A percentile compares a stretch with the other conserved stretches of the same genome.
These are phyloP conservation scores for Sphaerulina musiva DNA, from an alignment of 2,329 filamentous ascomycete genomes.

Conservation along the genomic window DNA sequence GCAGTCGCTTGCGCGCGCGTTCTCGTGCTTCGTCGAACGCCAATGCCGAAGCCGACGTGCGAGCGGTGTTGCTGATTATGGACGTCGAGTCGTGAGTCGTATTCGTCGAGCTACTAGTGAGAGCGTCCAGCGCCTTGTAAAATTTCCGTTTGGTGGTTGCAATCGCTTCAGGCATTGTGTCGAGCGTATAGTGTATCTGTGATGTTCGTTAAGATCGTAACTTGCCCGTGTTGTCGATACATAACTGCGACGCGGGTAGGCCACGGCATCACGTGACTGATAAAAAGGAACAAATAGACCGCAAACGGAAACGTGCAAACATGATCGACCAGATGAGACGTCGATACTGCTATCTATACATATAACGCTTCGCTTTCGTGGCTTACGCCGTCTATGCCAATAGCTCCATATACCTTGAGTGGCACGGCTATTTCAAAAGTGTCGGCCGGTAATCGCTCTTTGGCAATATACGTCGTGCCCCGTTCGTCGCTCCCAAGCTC, in stretches of 20 bases:
- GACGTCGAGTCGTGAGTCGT: slow-evolving; percentile 32
- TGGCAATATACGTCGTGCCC: slow-evolving; percentile 31
- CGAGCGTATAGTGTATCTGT: neutral
- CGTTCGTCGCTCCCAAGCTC: slow-evolving; percentile 34
- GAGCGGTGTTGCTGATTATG: slow-evolving; percentile 26
- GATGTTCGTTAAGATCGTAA: neutral
- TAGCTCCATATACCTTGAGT: slow-evolving; percentile 32
- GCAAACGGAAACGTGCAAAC: no score
- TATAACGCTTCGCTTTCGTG: slow-evolving; percentile 19
- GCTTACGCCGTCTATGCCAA: slow-evolving; percentile 20
- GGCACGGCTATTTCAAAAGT: slow-evolving; percentile 36
- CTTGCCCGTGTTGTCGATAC: no score
- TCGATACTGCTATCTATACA: slow-evolving; percentile 15
- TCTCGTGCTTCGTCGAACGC: slow-evolving; percentile 24
- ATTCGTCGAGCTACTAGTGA: slow-evolving; percentile 39
- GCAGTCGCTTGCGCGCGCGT: slow-evolving; percentile 29
- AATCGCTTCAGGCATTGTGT: slow-evolving; percentile 46
- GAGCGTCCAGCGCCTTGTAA: slow-evolving; percentile 62
- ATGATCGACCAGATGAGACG: no score
- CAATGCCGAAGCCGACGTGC: slow-evolving; percentile 16
- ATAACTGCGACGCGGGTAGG: no score
- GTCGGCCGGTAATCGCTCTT: slow-evolving; percentile 32
- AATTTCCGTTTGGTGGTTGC: slow-evolving; percentile 80
- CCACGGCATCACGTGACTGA: no score
- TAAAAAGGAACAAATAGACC: no score